Conservation (phyloP, 164 flowering plant genomes). For the Magnolia officinalis region DNA sequence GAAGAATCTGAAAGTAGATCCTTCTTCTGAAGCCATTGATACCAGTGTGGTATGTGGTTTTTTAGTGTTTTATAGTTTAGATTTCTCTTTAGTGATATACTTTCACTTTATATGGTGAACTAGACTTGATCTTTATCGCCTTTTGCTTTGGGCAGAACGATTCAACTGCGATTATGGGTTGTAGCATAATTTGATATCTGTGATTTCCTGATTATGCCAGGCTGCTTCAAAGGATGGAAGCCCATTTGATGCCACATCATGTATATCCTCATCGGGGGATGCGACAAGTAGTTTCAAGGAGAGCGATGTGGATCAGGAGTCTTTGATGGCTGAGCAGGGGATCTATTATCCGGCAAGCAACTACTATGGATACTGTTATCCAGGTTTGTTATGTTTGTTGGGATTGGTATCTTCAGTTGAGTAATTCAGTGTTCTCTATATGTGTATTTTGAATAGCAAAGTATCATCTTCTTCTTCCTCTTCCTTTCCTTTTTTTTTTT, state of each 20-base stretch:
- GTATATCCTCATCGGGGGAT: conserved; percentile 42
- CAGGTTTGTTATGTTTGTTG: conserved; percentile 32
- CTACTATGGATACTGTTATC: conserved; percentile 51
- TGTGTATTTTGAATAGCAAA: background rate
- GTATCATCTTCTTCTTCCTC: background rate
- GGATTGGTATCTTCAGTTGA: too few species aligned
- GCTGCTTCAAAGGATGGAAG: conserved; percentile 31
- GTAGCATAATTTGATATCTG: background rate
- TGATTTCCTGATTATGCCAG: conserved; percentile 12
- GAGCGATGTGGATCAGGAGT: conserved; percentile 34
- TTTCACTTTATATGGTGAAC: background rate
- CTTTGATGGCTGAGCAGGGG: conserved; percentile 29
- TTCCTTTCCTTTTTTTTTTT: too few species aligned
- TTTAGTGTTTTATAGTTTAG: background rate
- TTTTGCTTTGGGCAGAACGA: background rate
- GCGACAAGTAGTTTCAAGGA: conserved; percentile 31
- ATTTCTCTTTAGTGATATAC: background rate
- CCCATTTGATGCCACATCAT: conserved; percentile 39
- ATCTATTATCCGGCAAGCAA: conserved; percentile 24
- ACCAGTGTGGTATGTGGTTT: conserved; percentile 23
- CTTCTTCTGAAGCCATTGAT: conserved; percentile 23
- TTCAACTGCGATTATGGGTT: background rate
- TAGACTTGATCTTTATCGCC: background rate
- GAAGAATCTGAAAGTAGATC: conserved; percentile 34
- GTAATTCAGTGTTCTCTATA: background rate